Base-by-base conservation (phyloP, 208 protist genomes). In the Leishmania mexicana region DNA sequence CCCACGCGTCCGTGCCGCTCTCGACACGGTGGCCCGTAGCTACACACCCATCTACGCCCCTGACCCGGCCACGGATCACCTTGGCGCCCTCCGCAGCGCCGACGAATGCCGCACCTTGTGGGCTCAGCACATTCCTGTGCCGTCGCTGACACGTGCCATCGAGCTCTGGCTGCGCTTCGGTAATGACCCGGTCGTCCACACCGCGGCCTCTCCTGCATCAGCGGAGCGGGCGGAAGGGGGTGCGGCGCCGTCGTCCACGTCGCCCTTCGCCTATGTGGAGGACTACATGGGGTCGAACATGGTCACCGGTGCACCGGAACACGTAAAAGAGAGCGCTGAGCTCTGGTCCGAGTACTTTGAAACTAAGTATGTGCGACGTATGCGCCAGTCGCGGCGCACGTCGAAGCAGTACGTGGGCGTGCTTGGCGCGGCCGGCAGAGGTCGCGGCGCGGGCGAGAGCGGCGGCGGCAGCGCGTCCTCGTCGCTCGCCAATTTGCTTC, bases 271-370 rank as follows among this genome's bases (percentile, higher is more conserved):
- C 2, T 91, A 90, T 45, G 93, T 93, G 24, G 93, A 97, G 83
- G 95, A 97, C 79, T 96, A 96, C 87, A 91, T 94, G 88, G 95
- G 95, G 57, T 94, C 95, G 28, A 96, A 97, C 80, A 81, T 96
- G 70, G 85, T 96, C 19, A 87, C 85, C 45, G 87, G 87, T 4
- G 76, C 81, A 19, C 54, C 72, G 2, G 89, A 83, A 45, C 89
- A 92, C 75, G 86, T 88, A 49, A 86, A 81, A 72, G 92, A 97
- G 79, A 96, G 93, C 70, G 86, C 86, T 6, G 84, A 76, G 70
- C 73, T 97, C 77, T 97, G 95, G 93, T 85, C 81, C 31, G 73
- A 38, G 47, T 94, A 90, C 84, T 94, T 92, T 74, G 87, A 90
- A 78, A 58, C 73, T 0, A 82, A 88, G 68, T 94, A 91, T 78